Evolutionary conservation across 768 basidiomycete species (phyloP).

Genomic region (Fomitopsis serialis): DNA sequence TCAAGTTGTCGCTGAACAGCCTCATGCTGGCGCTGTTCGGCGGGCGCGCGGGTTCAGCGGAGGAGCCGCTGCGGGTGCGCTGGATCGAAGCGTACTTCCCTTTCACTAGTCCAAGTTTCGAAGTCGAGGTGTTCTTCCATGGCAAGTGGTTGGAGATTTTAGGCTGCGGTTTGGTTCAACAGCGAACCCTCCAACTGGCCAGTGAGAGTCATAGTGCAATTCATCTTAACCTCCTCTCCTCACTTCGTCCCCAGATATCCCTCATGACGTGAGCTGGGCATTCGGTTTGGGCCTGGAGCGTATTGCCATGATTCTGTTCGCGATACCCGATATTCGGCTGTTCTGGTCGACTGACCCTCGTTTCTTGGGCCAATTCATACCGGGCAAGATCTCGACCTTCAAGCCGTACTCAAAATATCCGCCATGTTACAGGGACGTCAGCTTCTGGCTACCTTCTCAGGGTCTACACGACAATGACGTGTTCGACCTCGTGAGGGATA

Average conservation of each 20-base stretch:
- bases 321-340: conserved; percentile 94
- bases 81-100: conserved; percentile 99
- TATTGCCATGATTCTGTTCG: conserved; percentile 96
- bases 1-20: conserved; percentile 87
- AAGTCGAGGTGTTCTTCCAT: conserved; percentile 94
- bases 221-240: not conserved
- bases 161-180: conserved; percentile 87
- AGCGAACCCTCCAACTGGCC: conserved; percentile 82
- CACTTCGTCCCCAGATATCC: conserved; percentile 45
- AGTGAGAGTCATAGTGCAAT: conserved; percentile 44
- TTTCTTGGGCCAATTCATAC: conserved; percentile 82
- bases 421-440: conserved; percentile 88
- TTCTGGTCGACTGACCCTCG: conserved; percentile 93
- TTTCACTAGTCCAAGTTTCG: conserved; percentile 96
- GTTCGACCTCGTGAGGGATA: conserved; percentile 90
- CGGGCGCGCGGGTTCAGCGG: conserved; percentile 40
- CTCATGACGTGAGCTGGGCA: conserved; percentile 91
- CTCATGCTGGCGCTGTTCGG: conserved; percentile 83
- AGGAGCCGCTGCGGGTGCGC: conserved; percentile 78
- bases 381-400: conserved; percentile 76
- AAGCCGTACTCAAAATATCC: conserved; percentile 92
- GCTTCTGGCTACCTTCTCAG: conserved; percentile 73
- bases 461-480: conserved; percentile 93
- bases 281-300: conserved; percentile 96
- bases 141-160: conserved; percentile 97